Percentiles rank a stretch among this genome's conserved stretches.
These are phyloP conservation scores for Nidularia pulvinata DNA, from an alignment of 768 basidiomycete genomes.

Conservation along the genomic window DNA sequence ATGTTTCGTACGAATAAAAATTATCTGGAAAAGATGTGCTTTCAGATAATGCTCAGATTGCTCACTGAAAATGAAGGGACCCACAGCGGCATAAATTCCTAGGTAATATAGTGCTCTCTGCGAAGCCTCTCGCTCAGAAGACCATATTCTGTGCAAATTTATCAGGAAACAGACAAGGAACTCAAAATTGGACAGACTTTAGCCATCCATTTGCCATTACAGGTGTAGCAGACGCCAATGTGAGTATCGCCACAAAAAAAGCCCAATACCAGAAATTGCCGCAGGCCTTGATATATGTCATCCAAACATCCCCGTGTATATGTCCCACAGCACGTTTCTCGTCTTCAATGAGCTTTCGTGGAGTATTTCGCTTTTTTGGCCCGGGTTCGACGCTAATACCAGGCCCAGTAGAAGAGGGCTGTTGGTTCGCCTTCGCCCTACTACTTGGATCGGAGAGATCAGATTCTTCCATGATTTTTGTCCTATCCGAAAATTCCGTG, in stretches of 20 bases:
- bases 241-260: slow-evolving; percentile 40
- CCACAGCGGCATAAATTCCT: slow-evolving; percentile 58
- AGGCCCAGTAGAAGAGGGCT: too few relatives aligned
- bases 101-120: slow-evolving; percentile 53
- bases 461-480: too few relatives aligned
- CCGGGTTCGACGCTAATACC: too few relatives aligned
- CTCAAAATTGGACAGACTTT: slow-evolving; percentile 22
- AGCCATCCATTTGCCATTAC: slow-evolving; percentile 67
- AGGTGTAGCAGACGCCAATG: slow-evolving; percentile 54
- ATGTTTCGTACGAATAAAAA: neutral
- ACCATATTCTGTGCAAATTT: neutral
- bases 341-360: slow-evolving; percentile 58
- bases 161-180: neutral
- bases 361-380: slow-evolving; percentile 35
- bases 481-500: slow-evolving; percentile 5
- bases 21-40: too few relatives aligned
- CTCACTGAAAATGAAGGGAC: neutral
- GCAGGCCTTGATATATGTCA: slow-evolving; percentile 32
- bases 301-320: slow-evolving; percentile 60
- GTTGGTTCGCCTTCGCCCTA: too few relatives aligned
- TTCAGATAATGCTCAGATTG: neutral
- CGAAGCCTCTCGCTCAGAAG: neutral
- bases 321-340: slow-evolving; percentile 66
- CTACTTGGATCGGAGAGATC: too few relatives aligned
- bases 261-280: slow-evolving; percentile 15